Evolutionary conservation across 371 early-diverging fungal genomes (phyloP).

Genomic region (Lichtheimia corymbifera): DNA sequence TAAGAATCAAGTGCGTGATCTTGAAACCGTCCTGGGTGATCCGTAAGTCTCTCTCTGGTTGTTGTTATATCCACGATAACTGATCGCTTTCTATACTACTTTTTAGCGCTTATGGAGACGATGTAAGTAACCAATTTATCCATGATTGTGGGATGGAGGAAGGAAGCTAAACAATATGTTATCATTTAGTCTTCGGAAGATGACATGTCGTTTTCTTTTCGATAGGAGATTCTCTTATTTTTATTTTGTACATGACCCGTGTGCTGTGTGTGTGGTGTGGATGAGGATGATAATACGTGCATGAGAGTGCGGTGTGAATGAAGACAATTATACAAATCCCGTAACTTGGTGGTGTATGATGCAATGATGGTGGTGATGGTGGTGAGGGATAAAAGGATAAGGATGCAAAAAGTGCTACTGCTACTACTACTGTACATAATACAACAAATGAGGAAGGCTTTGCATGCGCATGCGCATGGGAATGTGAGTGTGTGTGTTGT

Average conservation of each 20-base stretch:
- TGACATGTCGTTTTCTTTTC: slow-evolving; percentile 24
- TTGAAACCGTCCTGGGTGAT: slow-evolving; percentile 29
- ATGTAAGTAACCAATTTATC: slow-evolving; percentile 23
- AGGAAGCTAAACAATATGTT: neutral
- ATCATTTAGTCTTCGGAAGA: slow-evolving; percentile 39
- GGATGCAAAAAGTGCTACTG: too few species aligned
- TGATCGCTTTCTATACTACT: neutral
- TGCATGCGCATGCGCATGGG: neutral
- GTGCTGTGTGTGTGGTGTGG: too few species aligned
- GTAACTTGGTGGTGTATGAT: too few species aligned
- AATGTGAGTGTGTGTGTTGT: neutral
- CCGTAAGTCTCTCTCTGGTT: slow-evolving; percentile 23
- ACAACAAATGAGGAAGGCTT: too few species aligned
- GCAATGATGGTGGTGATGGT: too few species aligned
- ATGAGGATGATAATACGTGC: too few species aligned
- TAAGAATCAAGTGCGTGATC: slow-evolving; percentile 31
- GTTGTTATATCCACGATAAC: neutral
- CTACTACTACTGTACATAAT: too few species aligned
- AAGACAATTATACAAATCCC: too few species aligned
- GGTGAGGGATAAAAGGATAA: too few species aligned
- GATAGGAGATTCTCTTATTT: neutral
- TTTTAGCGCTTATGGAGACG: slow-evolving; percentile 37
- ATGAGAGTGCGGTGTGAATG: too few species aligned
- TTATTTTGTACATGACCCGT: too few species aligned
- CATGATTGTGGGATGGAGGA: neutral